Percentiles rank a stretch among this genome's conserved stretches.
These are phyloP conservation scores for Hepatocystis sp. DNA, from an alignment of 169 alveolate genomes.

Conservation along the genomic window DNA sequence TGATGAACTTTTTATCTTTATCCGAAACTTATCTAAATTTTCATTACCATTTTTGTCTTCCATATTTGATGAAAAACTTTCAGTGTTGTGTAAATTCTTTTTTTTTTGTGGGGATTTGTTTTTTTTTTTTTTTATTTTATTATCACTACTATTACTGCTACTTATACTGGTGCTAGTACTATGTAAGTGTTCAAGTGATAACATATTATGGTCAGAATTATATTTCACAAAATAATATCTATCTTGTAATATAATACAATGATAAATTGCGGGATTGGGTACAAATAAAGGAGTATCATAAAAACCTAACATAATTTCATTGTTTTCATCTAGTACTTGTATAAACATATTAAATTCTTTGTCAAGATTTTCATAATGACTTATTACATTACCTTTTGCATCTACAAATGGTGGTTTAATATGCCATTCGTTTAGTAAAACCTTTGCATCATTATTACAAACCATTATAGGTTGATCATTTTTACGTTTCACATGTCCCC, in stretches of 20 bases:
- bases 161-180: neutral
- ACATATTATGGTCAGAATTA: conserved; percentile 31
- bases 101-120: too few relatives aligned
- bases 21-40: too few relatives aligned
- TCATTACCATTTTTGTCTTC: too few relatives aligned
- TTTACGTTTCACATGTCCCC: conserved; percentile 79
- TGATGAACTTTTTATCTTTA: too few relatives aligned
- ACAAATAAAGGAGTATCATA: conserved; percentile 82
- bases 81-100: too few relatives aligned
- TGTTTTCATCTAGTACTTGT: conserved; percentile 67
- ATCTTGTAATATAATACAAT: conserved; percentile 64
- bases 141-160: neutral
- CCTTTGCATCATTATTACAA: conserved; percentile 83
- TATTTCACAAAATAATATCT: conserved; percentile 44
- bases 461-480: conserved; percentile 85
- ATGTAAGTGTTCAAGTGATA: conserved; percentile 20
- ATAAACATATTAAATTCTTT: conserved; percentile 67
- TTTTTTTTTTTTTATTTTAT: too few relatives aligned
- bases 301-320: conserved; percentile 78
- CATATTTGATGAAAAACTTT: too few relatives aligned
- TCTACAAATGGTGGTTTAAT: conserved; percentile 80
- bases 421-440: conserved; percentile 81
- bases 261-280: conserved; percentile 86
- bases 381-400: conserved; percentile 80
- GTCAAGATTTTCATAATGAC: conserved; percentile 44